Evolutionary conservation across 495 filamentous ascomycete genomes (phyloP).

Genomic region (Hypoxylon fragiforme): DNA sequence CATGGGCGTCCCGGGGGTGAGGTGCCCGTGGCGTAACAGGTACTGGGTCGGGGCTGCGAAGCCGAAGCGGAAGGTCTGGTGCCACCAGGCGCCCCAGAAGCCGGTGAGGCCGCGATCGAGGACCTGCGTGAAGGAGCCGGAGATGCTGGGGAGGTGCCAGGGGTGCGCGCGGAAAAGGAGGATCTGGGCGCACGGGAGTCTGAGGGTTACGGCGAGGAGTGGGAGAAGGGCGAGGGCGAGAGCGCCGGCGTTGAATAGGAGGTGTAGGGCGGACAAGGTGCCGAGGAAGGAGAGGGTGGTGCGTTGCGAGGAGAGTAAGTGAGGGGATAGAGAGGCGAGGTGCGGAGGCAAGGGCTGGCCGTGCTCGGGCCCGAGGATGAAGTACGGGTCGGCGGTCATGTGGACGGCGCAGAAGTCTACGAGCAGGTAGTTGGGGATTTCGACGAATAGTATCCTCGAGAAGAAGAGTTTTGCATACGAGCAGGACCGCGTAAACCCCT

Average conservation of each 20-base stretch:
- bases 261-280: slow-evolving; percentile 58
- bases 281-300: slow-evolving; percentile 51
- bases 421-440: slow-evolving; percentile 60
- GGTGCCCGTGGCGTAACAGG: slow-evolving; percentile 48
- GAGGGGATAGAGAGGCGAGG: slow-evolving; percentile 49
- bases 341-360: slow-evolving; percentile 46
- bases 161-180: slow-evolving; percentile 57
- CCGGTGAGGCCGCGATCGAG: slow-evolving; percentile 70
- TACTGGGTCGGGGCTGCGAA: slow-evolving; percentile 63
- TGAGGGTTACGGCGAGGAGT: slow-evolving; percentile 37
- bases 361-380: slow-evolving; percentile 53
- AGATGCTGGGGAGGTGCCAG: slow-evolving; percentile 68
- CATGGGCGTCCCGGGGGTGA: slow-evolving; percentile 7
- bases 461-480: slow-evolving; percentile 52
- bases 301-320: slow-evolving; percentile 56
- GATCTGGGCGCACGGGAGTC: slow-evolving; percentile 55
- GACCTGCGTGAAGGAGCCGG: slow-evolving; percentile 60
- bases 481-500: slow-evolving; percentile 42
- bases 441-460: slow-evolving; percentile 45
- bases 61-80: slow-evolving; percentile 78
- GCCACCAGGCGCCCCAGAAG: slow-evolving; percentile 86
- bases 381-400: slow-evolving; percentile 77
- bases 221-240: slow-evolving; percentile 55
- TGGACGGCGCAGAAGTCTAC: slow-evolving; percentile 68
- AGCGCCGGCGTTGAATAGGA: slow-evolving; percentile 50